phyloP scores from a whole-genome alignment of 805 yeast species.

The Starmera quercuum region DNA sequence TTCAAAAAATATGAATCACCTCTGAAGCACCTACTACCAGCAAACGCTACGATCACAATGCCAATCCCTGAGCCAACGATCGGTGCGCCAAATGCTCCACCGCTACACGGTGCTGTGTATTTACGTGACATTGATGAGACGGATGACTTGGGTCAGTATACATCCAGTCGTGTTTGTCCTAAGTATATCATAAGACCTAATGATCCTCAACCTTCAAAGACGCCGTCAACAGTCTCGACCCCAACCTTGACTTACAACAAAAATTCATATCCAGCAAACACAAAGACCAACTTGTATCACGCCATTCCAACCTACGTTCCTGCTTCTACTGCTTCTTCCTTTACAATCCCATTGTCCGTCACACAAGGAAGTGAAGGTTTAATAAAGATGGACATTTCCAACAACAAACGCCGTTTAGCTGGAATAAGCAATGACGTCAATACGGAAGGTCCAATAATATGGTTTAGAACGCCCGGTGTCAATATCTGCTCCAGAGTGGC shows the following conservation, averaged over 20 bases:
- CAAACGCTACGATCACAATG: constrained; percentile 64
- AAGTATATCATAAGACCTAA: constrained; percentile 36
- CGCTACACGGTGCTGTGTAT: constrained; percentile 89
- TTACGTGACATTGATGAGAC: constrained; percentile 64
- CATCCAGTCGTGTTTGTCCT: constrained; percentile 39
- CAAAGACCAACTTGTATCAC: constrained; percentile 13
- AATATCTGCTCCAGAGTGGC: constrained; percentile 32
- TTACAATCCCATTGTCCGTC: constrained; percentile 23
- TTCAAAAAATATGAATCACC: constrained; percentile 81
- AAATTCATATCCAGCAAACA: constrained; percentile 12
- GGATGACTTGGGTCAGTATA: constrained; percentile 78
- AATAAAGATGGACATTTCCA: constrained; percentile 23
- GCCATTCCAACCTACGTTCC: constrained; percentile 19
- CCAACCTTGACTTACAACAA: constrained; percentile 16
- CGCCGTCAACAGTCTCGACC: constrained; percentile 10
- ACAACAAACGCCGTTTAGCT: constrained; percentile 21
- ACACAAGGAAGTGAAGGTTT: constrained; percentile 16
- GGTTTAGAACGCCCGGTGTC: constrained; percentile 67
- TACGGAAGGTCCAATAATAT: constrained; percentile 37
- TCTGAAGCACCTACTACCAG: constrained; percentile 65
- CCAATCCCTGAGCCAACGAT: constrained; percentile 76
- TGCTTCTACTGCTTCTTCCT: constrained; percentile 21
- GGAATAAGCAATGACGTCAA: constrained; percentile 10
- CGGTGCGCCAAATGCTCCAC: constrained; percentile 85
- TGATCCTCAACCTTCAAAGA: constrained; percentile 24